These are phyloP conservation scores for Malbranchea zuffiana DNA, from an alignment of 2,329 filamentous ascomycete genomes.

Conservation along the genomic window DNA sequence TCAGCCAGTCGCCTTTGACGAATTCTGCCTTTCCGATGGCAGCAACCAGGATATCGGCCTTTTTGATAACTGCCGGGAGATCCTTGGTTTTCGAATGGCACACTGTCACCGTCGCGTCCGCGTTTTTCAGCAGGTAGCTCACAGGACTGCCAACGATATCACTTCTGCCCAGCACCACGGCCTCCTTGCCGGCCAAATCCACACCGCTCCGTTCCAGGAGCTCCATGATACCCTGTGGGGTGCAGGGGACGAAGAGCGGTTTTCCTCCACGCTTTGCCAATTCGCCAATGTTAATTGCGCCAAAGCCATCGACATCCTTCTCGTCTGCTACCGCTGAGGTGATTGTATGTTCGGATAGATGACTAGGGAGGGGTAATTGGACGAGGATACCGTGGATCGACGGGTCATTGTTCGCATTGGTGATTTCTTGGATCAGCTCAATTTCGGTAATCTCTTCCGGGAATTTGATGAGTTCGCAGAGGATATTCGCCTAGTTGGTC, in stretches of 20 bases:
- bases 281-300: slow-evolving; percentile 87
- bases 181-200: slow-evolving; percentile 76
- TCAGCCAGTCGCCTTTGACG: slow-evolving; percentile 91
- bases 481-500: slow-evolving; percentile 64
- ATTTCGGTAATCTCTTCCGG: slow-evolving; percentile 69
- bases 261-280: slow-evolving; percentile 87
- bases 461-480: slow-evolving; percentile 75
- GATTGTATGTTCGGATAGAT: slow-evolving; percentile 80
- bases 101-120: slow-evolving; percentile 90
- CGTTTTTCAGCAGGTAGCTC: slow-evolving; percentile 88
- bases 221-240: slow-evolving; percentile 93
- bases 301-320: slow-evolving; percentile 98
- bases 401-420: slow-evolving; percentile 74
- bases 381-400: slow-evolving; percentile 85
- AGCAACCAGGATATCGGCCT: slow-evolving; percentile 80
- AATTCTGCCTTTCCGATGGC: slow-evolving; percentile 82
- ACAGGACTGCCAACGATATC: slow-evolving; percentile 97
- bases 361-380: slow-evolving; percentile 77
- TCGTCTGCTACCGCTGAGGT: slow-evolving; percentile 84
- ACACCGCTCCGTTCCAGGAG: slow-evolving; percentile 75
- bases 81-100: slow-evolving; percentile 83
- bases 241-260: slow-evolving; percentile 87
- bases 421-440: slow-evolving; percentile 75
- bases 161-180: slow-evolving; percentile 86
- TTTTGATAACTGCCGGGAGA: slow-evolving; percentile 62